Evolutionary conservation across 495 filamentous ascomycete species (phyloP).

Genomic region (Oleoguttula mirabilis): DNA sequence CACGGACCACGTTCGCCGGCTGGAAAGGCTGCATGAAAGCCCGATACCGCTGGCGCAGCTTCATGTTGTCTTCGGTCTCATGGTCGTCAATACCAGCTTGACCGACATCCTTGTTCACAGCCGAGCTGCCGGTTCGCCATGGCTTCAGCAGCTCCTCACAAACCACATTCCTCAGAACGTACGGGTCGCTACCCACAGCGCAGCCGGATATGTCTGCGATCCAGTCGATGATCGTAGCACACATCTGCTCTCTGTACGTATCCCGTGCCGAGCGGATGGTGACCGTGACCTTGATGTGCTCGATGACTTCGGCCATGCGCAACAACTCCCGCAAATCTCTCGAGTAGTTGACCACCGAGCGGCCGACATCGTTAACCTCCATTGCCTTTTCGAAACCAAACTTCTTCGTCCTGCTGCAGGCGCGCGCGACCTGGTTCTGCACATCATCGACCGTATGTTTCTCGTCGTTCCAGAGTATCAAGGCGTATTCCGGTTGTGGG

Average conservation of each 20-base stretch:
- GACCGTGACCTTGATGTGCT: conserved; percentile 90
- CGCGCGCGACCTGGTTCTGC: conserved; percentile 72
- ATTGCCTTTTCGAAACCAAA: conserved; percentile 66
- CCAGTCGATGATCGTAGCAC: conserved; percentile 95
- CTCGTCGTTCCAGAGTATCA: conserved; percentile 97
- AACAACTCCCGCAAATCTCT: conserved; percentile 59
- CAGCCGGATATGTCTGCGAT: conserved; percentile 84
- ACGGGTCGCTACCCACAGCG: conserved; percentile 64
- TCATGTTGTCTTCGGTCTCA: conserved; percentile 36
- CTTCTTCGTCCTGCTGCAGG: conserved; percentile 57
- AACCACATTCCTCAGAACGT: conserved; percentile 65
- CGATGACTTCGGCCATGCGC: conserved; percentile 65
- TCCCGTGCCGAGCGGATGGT: conserved; percentile 89
- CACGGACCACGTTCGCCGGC: conserved; percentile 12
- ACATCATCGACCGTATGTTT: conserved; percentile 96
- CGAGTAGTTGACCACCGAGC: conserved; percentile 69
- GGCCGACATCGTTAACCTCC: conserved; percentile 76
- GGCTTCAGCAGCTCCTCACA: conserved; percentile 81
- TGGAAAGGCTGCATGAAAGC: conserved; percentile 10
- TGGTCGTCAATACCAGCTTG: conserved; percentile 86
- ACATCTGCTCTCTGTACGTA: conserved; percentile 97
- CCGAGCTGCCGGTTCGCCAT: conserved; percentile 78
- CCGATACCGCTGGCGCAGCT: conserved; percentile 4
- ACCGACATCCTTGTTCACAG: conserved; percentile 72
- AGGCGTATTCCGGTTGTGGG: conserved; percentile 58